These are phyloP conservation scores for Acer saccharum DNA, from an alignment of 345 rosid genomes.

Conservation along the genomic window DNA sequence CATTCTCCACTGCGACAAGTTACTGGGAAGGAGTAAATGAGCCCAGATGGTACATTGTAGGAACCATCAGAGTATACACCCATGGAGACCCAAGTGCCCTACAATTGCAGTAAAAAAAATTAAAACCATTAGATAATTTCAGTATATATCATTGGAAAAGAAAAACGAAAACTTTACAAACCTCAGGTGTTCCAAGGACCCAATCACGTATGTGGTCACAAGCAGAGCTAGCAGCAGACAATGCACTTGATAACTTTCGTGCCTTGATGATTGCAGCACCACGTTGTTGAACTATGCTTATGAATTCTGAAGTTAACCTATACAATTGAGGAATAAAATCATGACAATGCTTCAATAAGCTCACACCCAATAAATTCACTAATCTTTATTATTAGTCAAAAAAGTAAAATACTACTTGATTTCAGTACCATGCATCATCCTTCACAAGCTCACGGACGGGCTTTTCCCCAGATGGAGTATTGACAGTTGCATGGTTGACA, in stretches of 20 bases:
- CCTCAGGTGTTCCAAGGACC: constrained; percentile 99
- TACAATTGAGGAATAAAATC: constrained; percentile 20
- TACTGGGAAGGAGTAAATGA: constrained; percentile 95
- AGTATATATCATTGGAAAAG: background rate
- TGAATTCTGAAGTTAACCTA: constrained; percentile 90
- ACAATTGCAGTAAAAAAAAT: constrained; percentile 8
- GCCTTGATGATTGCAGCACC: constrained; percentile 99
- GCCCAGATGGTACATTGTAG: constrained; percentile 91
- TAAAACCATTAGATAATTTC: constrained; percentile 12
- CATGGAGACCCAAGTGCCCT: constrained; percentile 99
- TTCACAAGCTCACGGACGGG: constrained; percentile 84
- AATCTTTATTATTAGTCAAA: background rate
- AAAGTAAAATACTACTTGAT: background rate
- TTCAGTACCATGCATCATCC: constrained; percentile 76
- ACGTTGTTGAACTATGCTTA: constrained; percentile 91
- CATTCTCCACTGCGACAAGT: constrained; percentile 88
- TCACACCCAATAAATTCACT: background rate
- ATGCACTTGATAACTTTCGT: constrained; percentile 90
- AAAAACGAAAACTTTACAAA: constrained; percentile 19
- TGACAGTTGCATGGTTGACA: constrained; percentile 95
- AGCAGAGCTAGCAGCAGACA: constrained; percentile 98
- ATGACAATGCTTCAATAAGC: background rate
- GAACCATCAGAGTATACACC: constrained; percentile 99
- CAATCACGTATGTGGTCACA: constrained; percentile 99
- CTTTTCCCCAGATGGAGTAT: constrained; percentile 67